phyloP scores from a whole-genome alignment of 129 eudicot species.

The Centrapalus pauciflorus region DNA sequence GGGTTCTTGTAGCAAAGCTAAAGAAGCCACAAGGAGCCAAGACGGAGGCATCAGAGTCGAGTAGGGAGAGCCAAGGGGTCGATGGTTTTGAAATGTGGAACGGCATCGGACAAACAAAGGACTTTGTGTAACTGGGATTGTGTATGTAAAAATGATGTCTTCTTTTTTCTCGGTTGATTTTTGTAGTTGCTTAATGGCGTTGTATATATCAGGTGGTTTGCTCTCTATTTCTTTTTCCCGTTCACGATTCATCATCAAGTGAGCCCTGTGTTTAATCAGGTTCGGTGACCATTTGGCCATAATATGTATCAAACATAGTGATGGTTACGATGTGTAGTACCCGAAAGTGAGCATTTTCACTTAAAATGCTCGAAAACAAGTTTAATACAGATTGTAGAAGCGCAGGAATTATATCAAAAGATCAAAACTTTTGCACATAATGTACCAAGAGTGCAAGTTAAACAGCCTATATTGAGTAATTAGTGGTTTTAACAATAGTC shows the following conservation, averaged over 20 bases:
- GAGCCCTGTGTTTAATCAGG: not conserved
- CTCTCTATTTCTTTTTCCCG: not conserved
- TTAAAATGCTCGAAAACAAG: no score
- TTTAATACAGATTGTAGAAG: no score
- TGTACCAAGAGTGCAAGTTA: no score
- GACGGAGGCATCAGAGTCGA: conserved; percentile 33
- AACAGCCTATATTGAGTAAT: no score
- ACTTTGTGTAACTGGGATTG: conserved; percentile 26
- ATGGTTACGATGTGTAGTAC: no score
- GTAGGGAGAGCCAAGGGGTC: conserved; percentile 22
- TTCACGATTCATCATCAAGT: not conserved
- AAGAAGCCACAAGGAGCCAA: conserved; percentile 66
- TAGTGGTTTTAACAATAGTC: no score
- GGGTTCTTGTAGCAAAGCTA: conserved; percentile 90
- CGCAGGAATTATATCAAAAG: no score
- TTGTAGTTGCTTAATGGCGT: not conserved
- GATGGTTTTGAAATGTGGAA: conserved; percentile 38
- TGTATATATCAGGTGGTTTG: conserved; percentile 24
- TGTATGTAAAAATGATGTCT: conserved; percentile 25
- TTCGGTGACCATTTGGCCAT: not conserved
- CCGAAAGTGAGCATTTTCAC: no score
- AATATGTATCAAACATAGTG: not conserved
- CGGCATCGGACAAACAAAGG: conserved; percentile 12
- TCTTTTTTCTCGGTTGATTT: not conserved
- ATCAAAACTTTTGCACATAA: no score